These are phyloP conservation scores for Geranium incanum DNA, from an alignment of 441 rosid genomes.

Conservation along the genomic window DNA sequence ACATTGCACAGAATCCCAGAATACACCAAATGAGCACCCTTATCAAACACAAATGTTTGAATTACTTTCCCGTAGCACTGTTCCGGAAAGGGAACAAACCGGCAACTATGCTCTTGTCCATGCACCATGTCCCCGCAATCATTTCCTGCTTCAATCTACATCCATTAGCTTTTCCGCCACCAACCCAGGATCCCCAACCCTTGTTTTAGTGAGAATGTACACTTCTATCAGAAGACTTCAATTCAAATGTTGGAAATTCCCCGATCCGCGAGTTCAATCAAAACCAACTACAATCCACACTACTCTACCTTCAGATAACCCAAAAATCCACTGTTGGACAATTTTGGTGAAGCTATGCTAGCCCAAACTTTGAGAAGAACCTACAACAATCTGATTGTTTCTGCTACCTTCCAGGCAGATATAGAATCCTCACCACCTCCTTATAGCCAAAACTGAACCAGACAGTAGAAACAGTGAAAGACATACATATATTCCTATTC, in stretches of 20 bases:
- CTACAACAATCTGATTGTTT: conserved; percentile 27
- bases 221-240: neutral
- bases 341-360: conserved; percentile 24
- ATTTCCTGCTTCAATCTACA: conserved; percentile 32
- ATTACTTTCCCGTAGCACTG: conserved; percentile 30
- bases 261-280: neutral
- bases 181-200: conserved; percentile 19
- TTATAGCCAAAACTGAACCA: conserved; percentile 15
- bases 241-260: neutral
- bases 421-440: conserved; percentile 31
- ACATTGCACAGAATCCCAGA: conserved; percentile 34
- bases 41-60: conserved; percentile 21
- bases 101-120: conserved; percentile 34
- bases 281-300: conserved; percentile 1
- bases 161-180: conserved; percentile 24
- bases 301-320: neutral
- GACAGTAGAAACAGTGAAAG: conserved; percentile 17
- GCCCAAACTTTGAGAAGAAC: conserved; percentile 30
- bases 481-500: conserved; percentile 14
- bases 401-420: conserved; percentile 21
- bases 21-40: conserved; percentile 18
- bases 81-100: conserved; percentile 34
- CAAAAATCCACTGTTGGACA: neutral
- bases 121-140: conserved; percentile 38
- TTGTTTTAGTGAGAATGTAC: conserved; percentile 12